phyloP scores from a whole-genome alignment of 352 stramenopile genomes.

The Phytophthora vignae region DNA sequence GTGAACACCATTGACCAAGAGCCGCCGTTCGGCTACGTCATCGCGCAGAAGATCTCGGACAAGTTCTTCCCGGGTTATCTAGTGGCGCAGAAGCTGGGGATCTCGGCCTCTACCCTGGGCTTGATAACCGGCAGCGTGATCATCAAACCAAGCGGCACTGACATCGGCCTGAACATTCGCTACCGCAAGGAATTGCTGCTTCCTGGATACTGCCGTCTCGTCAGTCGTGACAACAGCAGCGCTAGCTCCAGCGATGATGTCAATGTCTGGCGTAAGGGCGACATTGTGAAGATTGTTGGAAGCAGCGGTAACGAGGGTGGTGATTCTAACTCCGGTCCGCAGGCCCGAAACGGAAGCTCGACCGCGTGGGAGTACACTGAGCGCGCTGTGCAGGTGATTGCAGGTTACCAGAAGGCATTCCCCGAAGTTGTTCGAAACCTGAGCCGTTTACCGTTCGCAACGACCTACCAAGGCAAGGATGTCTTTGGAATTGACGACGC shows the following conservation, averaged over 20 bases:
- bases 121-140: conserved; percentile 94
- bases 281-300: conserved; percentile 94
- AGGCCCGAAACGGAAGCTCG: conserved; percentile 26
- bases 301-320: conserved; percentile 53
- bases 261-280: conserved; percentile 90
- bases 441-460: conserved; percentile 86
- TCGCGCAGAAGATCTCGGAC: conserved; percentile 94
- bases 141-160: conserved; percentile 93
- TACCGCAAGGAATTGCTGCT: conserved; percentile 90
- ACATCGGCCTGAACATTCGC: conserved; percentile 90
- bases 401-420: conserved; percentile 94
- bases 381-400: conserved; percentile 94
- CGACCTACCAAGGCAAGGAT: conserved; percentile 89
- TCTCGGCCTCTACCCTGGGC: conserved; percentile 93
- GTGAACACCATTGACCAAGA: conserved; percentile 93
- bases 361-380: conserved; percentile 98
- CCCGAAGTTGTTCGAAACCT: conserved; percentile 93
- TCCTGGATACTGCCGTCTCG: conserved; percentile 92
- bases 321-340: conserved; percentile 3
- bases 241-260: conserved; percentile 26
- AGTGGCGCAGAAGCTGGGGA: conserved; percentile 92
- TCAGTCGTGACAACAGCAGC: conserved; percentile 38
- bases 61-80: conserved; percentile 79
- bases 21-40: conserved; percentile 96
- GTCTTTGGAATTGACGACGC: conserved; percentile 85